A percentile compares a stretch with the other conserved stretches of the same genome.
Evolutionary conservation across 2,329 filamentous ascomycete species (phyloP).

Genomic region (Diaporthe sp.): DNA sequence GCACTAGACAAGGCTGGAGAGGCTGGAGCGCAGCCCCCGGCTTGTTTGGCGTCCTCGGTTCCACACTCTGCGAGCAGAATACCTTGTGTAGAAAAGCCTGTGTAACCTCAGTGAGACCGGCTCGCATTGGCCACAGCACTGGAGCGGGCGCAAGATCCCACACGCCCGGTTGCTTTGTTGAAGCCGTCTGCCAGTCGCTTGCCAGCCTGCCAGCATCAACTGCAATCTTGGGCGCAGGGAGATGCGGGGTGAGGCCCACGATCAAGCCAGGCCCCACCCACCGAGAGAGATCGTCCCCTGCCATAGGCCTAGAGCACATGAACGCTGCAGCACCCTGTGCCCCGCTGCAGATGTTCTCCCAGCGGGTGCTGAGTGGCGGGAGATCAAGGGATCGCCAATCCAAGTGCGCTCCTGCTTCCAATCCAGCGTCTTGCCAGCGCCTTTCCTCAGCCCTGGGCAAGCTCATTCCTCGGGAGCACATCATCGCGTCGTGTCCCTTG

Average conservation of each 20-base stretch:
- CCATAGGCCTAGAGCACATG: constrained; percentile 34
- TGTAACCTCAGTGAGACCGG: constrained; percentile 29
- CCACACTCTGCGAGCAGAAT: constrained; percentile 34
- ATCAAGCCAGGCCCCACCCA: constrained; percentile 38
- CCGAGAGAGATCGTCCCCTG: constrained; percentile 25
- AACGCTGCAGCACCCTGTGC: constrained; percentile 34
- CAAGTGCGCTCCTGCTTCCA: constrained; percentile 18
- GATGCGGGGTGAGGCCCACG: constrained; percentile 38
- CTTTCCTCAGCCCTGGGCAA: constrained; percentile 12
- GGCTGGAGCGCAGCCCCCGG: constrained; percentile 3
- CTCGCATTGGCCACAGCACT: constrained; percentile 30
- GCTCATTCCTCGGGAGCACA: constrained; percentile 4
- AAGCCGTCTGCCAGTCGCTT: constrained; percentile 27
- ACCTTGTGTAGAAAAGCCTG: constrained; percentile 26
- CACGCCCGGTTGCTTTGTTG: constrained; percentile 27
- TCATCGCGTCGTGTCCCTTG: not conserved
- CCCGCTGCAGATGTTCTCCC: constrained; percentile 37
- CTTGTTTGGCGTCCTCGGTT: constrained; percentile 24
- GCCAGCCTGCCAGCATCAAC: constrained; percentile 27
- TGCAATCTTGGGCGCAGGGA: constrained; percentile 26
- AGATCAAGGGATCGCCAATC: constrained; percentile 34
- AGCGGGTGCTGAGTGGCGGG: constrained; percentile 33
- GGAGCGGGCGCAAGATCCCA: constrained; percentile 6
- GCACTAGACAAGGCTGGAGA: constrained; percentile 31
- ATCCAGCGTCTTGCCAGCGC: constrained; percentile 3